Evolutionary conservation across 2,329 filamentous ascomycete species (phyloP).

Genomic region (Ophiocordyceps unilateralis): DNA sequence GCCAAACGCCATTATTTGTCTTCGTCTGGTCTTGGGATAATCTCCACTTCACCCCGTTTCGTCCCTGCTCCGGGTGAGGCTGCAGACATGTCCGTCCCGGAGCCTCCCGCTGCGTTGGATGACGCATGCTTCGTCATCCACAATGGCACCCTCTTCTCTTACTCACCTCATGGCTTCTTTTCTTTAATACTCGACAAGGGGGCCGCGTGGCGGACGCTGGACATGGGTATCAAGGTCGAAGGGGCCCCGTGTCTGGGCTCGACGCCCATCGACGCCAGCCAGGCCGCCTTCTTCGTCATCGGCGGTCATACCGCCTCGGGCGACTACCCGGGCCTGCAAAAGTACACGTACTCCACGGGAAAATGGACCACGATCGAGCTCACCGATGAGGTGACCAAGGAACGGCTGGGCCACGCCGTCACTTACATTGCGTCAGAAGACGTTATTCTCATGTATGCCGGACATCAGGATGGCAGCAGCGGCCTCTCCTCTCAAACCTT

Average conservation of each 20-base stretch:
- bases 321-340: constrained; percentile 60
- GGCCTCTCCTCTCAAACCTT: constrained; percentile 57
- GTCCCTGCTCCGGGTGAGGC: constrained; percentile 1
- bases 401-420: constrained; percentile 59
- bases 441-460: constrained; percentile 66
- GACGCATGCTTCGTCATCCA: constrained; percentile 69
- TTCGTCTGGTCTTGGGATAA: not conserved
- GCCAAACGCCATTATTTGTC: not conserved
- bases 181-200: constrained; percentile 51
- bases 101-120: constrained; percentile 51
- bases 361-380: constrained; percentile 32
- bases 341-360: constrained; percentile 35
- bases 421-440: constrained; percentile 54
- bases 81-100: constrained; percentile 49
- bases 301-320: constrained; percentile 44
- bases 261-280: constrained; percentile 36
- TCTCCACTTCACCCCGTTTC: not conserved
- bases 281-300: constrained; percentile 60
- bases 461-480: constrained; percentile 42
- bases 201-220: constrained; percentile 52
- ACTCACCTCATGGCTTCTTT: constrained; percentile 58
- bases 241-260: constrained; percentile 65
- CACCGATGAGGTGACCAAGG: constrained; percentile 36
- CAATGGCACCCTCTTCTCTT: constrained; percentile 72
- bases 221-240: constrained; percentile 50